Percentiles rank a stretch among this genome's conserved stretches.
phyloP scores from a whole-genome alignment of 768 basidiomycete species.

The Butyriboletus loyo region DNA sequence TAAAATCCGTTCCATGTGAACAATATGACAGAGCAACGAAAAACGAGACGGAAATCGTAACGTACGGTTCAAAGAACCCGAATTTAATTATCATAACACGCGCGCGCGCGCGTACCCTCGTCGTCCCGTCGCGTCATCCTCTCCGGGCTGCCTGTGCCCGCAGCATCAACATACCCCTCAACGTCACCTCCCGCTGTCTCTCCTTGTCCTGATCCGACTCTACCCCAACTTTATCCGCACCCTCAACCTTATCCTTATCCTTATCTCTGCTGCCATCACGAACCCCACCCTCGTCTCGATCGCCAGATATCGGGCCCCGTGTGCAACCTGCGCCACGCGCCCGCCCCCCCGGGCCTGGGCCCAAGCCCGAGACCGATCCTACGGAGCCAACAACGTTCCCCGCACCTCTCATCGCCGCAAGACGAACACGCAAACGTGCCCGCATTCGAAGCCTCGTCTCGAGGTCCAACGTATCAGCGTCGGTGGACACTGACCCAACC shows the following conservation, averaged over 20 bases:
- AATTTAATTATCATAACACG: no score
- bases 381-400: neutral
- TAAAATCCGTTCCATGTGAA: no score
- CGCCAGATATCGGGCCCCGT: neutral
- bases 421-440: constrained; percentile 46
- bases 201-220: neutral
- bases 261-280: neutral
- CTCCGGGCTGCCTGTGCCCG: neutral
- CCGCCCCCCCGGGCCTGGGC: neutral
- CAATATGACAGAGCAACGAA: no score
- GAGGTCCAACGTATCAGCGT: constrained; percentile 10
- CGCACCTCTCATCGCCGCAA: constrained; percentile 42
- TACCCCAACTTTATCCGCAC: neutral
- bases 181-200: neutral
- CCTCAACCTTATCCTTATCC: neutral
- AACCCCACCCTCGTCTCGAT: neutral
- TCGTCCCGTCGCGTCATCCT: neutral
- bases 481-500: neutral
- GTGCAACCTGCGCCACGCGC: neutral
- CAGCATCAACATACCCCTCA: neutral
- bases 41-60: no score
- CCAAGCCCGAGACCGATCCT: neutral
- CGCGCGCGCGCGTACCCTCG: no score
- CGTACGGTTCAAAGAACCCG: no score
- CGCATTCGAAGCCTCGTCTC: constrained; percentile 48